Percentiles rank a stretch among this genome's conserved stretches.
Conservation (phyloP, 257 asterid genomes). For the Lavandula angustifolia region DNA sequence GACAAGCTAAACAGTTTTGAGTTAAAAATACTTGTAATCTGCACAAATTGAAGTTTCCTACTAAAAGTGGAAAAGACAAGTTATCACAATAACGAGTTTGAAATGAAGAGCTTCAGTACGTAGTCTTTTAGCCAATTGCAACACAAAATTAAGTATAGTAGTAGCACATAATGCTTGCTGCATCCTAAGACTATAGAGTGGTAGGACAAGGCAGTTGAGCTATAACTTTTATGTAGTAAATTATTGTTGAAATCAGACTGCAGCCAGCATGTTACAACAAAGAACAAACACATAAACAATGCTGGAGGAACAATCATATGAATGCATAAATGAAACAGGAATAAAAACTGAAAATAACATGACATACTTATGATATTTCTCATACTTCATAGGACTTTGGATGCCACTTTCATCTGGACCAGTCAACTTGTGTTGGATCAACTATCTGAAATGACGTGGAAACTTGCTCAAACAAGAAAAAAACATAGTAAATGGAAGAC, state of each 20-base stretch:
- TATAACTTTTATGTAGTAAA: no score
- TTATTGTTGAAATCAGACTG: no score
- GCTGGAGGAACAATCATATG: not conserved
- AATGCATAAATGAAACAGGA: slow-evolving; percentile 5
- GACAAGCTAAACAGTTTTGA: no score
- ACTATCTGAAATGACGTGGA: slow-evolving; percentile 57
- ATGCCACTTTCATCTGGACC: slow-evolving; percentile 95
- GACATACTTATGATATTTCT: slow-evolving; percentile 73
- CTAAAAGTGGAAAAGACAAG: no score
- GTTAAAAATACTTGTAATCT: no score
- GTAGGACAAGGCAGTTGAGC: no score
- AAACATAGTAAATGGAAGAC: slow-evolving; percentile 4
- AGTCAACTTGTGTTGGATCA: slow-evolving; percentile 87
- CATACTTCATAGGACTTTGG: slow-evolving; percentile 69
- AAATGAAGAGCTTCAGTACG: slow-evolving; percentile 28
- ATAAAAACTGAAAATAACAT: slow-evolving; percentile 14
- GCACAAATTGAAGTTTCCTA: no score
- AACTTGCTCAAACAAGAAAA: slow-evolving; percentile 17
- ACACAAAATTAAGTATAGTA: not conserved
- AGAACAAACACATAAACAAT: no score
- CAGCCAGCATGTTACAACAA: no score
- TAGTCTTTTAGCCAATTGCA: not conserved
- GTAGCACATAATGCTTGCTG: not conserved
- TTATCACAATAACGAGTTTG: no score
- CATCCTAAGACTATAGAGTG: slow-evolving; percentile 4